Base-by-base conservation (phyloP, 352 stramenopile genomes). In the Phytopythium delawarense region DNA sequence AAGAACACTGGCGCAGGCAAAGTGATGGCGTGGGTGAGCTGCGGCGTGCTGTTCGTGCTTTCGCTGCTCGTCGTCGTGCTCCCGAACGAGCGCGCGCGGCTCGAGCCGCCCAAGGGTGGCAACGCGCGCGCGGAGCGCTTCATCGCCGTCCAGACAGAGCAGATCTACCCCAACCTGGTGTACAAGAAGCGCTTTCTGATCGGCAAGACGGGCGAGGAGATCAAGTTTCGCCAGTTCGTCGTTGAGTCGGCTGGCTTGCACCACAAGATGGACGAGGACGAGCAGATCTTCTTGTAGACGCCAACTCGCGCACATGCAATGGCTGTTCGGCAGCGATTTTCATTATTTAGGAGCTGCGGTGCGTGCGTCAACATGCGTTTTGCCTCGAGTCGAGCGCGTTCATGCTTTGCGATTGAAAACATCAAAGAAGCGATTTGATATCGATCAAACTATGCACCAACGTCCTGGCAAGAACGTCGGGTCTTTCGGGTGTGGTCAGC, bases 121-220 rank as follows among this genome's bases (percentile, higher is more conserved):
- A 86, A 84, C 37, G 73, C 73, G 54, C 78, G 77, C 23, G 81
- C 79, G 9, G 81, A 88, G 57, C 79, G 79, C 28, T 90, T 88
- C 55, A 67, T 90, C 40, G 71, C 74, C 53, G 79, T 90, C 25
- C 81, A 88, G 35, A 90, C 81, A 2, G 81, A 90, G 59, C 76
- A 90, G 48, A 50, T 88, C 57, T 90, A 90, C 50, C 81, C 81
- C 35, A 90, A 90, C 57, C 61, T 90, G 23, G 79, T 90, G 53
- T 88, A 90, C 72, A 90, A 88, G 71, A 90, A 90, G 64, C 81
- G 81, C 57, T 86, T 90, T 46, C 60, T 81, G 28, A 86, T 90
- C 60, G 81, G 77, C 52, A 87, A 88, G 57, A 87, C 78, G 34
- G 79, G 78, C 34, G 79, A 90, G 42, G 70, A 83, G 66, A 79